Evolutionary conservation across 768 basidiomycete genomes (phyloP).

Genomic region (Mycena metata): DNA sequence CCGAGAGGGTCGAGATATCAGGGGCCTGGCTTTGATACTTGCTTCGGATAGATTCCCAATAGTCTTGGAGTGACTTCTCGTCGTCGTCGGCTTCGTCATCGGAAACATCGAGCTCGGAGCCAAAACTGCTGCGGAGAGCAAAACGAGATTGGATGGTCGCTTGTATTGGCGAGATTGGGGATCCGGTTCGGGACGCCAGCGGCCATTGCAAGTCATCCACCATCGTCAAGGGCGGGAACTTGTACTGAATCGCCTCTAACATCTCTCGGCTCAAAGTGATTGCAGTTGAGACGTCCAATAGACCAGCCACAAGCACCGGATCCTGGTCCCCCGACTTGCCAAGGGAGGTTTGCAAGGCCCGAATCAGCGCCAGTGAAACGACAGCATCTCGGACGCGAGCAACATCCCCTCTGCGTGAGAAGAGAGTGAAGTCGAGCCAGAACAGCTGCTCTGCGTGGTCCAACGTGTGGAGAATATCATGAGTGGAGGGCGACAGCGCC

Average conservation of each 20-base stretch:
- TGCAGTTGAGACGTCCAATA: slow-evolving; percentile 82
- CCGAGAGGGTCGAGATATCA: slow-evolving; percentile 57
- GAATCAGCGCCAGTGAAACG: slow-evolving; percentile 76
- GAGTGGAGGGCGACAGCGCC: slow-evolving; percentile 58
- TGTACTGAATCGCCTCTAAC: slow-evolving; percentile 82
- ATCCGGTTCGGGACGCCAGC: slow-evolving; percentile 59
- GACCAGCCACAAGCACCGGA: slow-evolving; percentile 68
- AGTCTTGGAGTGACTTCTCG: slow-evolving; percentile 57
- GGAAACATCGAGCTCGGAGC: slow-evolving; percentile 43
- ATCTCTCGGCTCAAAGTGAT: slow-evolving; percentile 90
- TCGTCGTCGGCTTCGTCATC: slow-evolving; percentile 56
- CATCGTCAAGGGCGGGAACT: slow-evolving; percentile 61
- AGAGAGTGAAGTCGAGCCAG: slow-evolving; percentile 71
- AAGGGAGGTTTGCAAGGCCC: slow-evolving; percentile 84
- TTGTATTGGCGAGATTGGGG: slow-evolving; percentile 49
- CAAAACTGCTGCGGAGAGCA: slow-evolving; percentile 31
- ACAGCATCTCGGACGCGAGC: slow-evolving; percentile 81
- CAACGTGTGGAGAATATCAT: slow-evolving; percentile 73
- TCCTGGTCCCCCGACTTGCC: slow-evolving; percentile 68
- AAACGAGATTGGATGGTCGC: slow-evolving; percentile 36
- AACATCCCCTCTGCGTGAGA: slow-evolving; percentile 71
- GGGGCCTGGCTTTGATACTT: slow-evolving; percentile 66
- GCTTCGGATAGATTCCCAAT: slow-evolving; percentile 72
- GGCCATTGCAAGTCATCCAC: slow-evolving; percentile 87
- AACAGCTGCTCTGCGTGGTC: slow-evolving; percentile 78